A percentile compares a stretch with the other conserved stretches of the same genome.
These are phyloP conservation scores for Trypanosoma lewisi DNA, from an alignment of 208 protist species.

Conservation along the genomic window DNA sequence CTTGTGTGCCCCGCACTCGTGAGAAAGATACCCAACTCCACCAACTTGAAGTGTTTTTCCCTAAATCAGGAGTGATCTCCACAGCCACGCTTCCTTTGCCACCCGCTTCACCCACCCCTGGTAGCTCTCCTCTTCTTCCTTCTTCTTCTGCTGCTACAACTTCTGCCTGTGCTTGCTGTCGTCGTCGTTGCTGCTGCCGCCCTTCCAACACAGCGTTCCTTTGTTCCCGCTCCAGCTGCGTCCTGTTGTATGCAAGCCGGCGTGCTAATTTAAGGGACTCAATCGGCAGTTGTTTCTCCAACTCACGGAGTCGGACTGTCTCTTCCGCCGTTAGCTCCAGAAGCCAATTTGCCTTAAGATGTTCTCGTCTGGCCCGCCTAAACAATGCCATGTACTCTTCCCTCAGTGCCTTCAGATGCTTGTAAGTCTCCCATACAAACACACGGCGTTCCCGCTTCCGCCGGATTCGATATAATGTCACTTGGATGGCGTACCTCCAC, in stretches of 20 bases:
- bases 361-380: slow-evolving; percentile 29
- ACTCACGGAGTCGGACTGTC: slow-evolving; percentile 20
- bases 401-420: slow-evolving; percentile 31
- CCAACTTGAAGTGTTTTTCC: slow-evolving; percentile 1
- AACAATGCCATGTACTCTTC: slow-evolving; percentile 52
- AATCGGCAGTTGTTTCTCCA: slow-evolving; percentile 61
- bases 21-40: slow-evolving; percentile 18
- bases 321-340: slow-evolving; percentile 36
- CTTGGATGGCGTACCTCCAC: slow-evolving; percentile 65
- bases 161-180: slow-evolving; percentile 2
- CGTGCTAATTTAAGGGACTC: slow-evolving; percentile 59
- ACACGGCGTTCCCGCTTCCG: slow-evolving; percentile 15
- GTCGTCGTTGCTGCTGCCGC: slow-evolving; percentile 14
- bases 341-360: slow-evolving; percentile 34
- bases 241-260: slow-evolving; percentile 36
- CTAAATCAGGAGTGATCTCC: background rate
- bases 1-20: background rate
- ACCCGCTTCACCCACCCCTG: background rate
- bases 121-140: slow-evolving; percentile 38
- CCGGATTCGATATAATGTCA: slow-evolving; percentile 37
- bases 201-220: slow-evolving; percentile 6
- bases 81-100: background rate
- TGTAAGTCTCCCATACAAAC: slow-evolving; percentile 59
- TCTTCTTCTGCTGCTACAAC: background rate
- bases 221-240: slow-evolving; percentile 19